These are phyloP conservation scores for Podaxis sp. DNA, from an alignment of 768 basidiomycete genomes.

Conservation along the genomic window DNA sequence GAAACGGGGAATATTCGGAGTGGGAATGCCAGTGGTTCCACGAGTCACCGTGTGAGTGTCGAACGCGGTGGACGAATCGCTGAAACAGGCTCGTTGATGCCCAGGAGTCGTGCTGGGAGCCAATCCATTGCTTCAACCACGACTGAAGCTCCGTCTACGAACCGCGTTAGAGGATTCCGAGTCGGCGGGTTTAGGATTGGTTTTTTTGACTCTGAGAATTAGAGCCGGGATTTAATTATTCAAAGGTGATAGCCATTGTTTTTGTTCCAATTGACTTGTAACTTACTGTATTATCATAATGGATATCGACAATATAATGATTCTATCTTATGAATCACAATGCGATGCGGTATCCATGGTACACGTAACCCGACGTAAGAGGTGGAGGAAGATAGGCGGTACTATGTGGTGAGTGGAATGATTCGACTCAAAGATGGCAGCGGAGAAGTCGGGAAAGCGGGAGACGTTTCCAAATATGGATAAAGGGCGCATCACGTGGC, in stretches of 20 bases:
- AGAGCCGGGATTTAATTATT: background rate
- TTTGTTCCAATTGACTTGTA: slow-evolving; percentile 3
- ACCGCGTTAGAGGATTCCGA: slow-evolving; percentile 7
- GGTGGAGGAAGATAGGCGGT: background rate
- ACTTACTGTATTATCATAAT: slow-evolving; percentile 17
- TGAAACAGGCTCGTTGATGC: slow-evolving; percentile 49
- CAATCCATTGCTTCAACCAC: slow-evolving; percentile 4
- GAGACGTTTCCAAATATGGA: background rate
- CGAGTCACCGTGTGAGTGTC: slow-evolving; percentile 55
- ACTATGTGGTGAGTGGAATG: background rate
- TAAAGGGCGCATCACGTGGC: slow-evolving; percentile 25
- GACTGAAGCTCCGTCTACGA: slow-evolving; percentile 7
- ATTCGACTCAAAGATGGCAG: slow-evolving; percentile 1
- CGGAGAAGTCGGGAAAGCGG: background rate
- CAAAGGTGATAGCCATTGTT: slow-evolving; percentile 14
- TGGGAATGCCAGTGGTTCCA: slow-evolving; percentile 36
- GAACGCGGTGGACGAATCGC: slow-evolving; percentile 69
- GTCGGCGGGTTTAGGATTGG: slow-evolving; percentile 13
- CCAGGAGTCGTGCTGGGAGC: slow-evolving; percentile 20
- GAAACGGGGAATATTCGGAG: slow-evolving; percentile 33
- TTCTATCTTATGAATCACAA: slow-evolving; percentile 5
- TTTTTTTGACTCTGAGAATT: slow-evolving; percentile 15
- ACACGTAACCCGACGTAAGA: slow-evolving; percentile 9
- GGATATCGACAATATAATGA: slow-evolving; percentile 1
- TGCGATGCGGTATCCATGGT: background rate